These are phyloP conservation scores for Aegilops umbellulata DNA, from an alignment of 176 grass and related monocot genomes.

Conservation along the genomic window DNA sequence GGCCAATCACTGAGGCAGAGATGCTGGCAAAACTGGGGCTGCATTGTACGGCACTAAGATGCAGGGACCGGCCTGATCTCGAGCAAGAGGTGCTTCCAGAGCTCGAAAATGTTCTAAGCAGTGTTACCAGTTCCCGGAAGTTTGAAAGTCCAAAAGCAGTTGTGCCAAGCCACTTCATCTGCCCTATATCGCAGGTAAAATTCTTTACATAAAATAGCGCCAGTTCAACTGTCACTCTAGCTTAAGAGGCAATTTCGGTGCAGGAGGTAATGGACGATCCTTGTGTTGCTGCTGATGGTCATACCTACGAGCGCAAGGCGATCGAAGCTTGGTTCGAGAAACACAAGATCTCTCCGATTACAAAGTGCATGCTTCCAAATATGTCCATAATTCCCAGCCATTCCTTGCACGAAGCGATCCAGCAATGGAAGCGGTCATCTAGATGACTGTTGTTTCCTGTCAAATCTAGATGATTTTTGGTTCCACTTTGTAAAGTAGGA, in stretches of 20 bases:
- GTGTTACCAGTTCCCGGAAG: slow-evolving; percentile 37
- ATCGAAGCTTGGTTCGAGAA: slow-evolving; percentile 79
- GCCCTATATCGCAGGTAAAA: slow-evolving; percentile 80
- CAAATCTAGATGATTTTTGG: slow-evolving; percentile 24
- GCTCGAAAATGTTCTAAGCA: slow-evolving; percentile 64
- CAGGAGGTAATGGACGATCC: slow-evolving; percentile 89
- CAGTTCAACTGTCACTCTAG: not conserved
- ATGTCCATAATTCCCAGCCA: slow-evolving; percentile 70
- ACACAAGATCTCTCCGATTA: slow-evolving; percentile 64
- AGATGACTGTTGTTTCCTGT: not conserved
- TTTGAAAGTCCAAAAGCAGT: slow-evolving; percentile 17
- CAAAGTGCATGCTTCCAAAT: slow-evolving; percentile 46
- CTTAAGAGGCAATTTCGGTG: not conserved
- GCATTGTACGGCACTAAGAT: slow-evolving; percentile 57
- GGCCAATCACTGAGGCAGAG: slow-evolving; percentile 64
- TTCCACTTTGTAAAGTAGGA: slow-evolving; percentile 16
- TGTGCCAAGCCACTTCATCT: slow-evolving; percentile 70
- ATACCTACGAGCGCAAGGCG: slow-evolving; percentile 80
- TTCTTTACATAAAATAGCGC: not conserved
- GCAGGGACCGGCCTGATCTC: slow-evolving; percentile 73
- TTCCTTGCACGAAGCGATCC: slow-evolving; percentile 67
- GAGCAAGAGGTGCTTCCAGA: slow-evolving; percentile 70
- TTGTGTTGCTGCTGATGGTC: slow-evolving; percentile 80
- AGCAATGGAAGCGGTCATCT: slow-evolving; percentile 68
- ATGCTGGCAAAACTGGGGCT: slow-evolving; percentile 69